Evolutionary conservation across 495 filamentous ascomycete species (phyloP).

Genomic region (Hypoxylon lenormandii): DNA sequence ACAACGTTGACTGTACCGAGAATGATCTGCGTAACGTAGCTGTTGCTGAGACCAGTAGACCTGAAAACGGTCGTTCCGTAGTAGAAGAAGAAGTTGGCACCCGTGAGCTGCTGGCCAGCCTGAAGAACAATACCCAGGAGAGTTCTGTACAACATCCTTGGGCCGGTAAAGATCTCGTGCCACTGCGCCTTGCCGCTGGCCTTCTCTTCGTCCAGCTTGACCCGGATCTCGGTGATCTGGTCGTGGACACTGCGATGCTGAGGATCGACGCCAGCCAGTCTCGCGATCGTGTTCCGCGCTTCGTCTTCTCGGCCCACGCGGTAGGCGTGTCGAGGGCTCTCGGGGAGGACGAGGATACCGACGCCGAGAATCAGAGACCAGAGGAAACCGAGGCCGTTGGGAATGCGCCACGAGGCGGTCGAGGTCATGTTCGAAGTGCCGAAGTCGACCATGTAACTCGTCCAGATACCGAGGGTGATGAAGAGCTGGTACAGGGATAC

Average conservation of each 20-base stretch:
- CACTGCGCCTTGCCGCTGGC: conserved; percentile 68
- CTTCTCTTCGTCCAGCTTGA: conserved; percentile 71
- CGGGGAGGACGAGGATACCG: conserved; percentile 77
- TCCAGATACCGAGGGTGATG: conserved; percentile 87
- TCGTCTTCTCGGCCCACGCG: conserved; percentile 72
- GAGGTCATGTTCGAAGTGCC: conserved; percentile 68
- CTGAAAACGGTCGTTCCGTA: conserved; percentile 70
- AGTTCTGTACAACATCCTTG: conserved; percentile 78
- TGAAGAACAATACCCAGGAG: conserved; percentile 76
- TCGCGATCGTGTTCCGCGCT: conserved; percentile 75
- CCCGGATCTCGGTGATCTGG: conserved; percentile 80
- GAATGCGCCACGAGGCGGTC: conserved; percentile 79
- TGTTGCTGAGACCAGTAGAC: conserved; percentile 71
- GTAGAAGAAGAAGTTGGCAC: conserved; percentile 70
- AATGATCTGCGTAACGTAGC: conserved; percentile 76
- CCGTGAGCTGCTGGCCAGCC: conserved; percentile 74
- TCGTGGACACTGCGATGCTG: conserved; percentile 72
- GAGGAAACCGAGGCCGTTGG: conserved; percentile 81
- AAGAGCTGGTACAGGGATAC: conserved; percentile 85
- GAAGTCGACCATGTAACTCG: conserved; percentile 83
- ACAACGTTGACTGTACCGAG: conserved; percentile 76
- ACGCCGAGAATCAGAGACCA: conserved; percentile 79
- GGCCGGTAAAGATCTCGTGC: conserved; percentile 77
- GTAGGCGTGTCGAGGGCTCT: conserved; percentile 78
- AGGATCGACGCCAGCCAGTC: conserved; percentile 74